phyloP scores from a whole-genome alignment of 73 alveolate species.

The Tetrahymena elliotti region DNA sequence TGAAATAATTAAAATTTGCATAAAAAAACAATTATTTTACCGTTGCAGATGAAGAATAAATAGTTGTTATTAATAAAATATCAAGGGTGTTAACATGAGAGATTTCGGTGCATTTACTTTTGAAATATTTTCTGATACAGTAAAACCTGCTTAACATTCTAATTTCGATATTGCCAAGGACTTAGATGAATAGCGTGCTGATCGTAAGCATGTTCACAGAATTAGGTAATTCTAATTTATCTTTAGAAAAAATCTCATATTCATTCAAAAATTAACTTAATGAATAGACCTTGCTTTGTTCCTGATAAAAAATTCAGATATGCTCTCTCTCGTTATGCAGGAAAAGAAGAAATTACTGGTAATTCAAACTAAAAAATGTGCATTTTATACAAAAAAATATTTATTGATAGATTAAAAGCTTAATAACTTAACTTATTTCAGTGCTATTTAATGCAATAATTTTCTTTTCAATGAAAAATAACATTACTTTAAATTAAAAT shows the following conservation, averaged over 20 bases:
- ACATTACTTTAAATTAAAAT: too few relatives aligned
- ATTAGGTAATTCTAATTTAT: constrained; percentile 8
- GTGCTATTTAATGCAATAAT: background rate
- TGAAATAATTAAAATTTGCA: background rate
- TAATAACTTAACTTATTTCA: background rate
- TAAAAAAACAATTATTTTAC: background rate
- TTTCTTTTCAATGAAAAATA: too few relatives aligned
- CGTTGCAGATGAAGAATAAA: background rate
- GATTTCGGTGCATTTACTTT: constrained; percentile 39
- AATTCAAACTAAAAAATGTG: background rate
- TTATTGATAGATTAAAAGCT: background rate
- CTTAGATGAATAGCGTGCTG: constrained; percentile 29
- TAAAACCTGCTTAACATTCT: constrained; percentile 27
- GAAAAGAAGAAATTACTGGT: constrained; percentile 25
- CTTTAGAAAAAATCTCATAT: background rate
- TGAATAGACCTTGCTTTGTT: constrained; percentile 27
- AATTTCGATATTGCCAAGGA: constrained; percentile 30
- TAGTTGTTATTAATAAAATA: background rate
- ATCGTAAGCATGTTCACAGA: constrained; percentile 29
- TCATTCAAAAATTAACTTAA: background rate
- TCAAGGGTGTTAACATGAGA: constrained; percentile 31
- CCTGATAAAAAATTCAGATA: constrained; percentile 36
- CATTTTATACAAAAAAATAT: background rate
- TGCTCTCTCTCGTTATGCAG: constrained; percentile 19
- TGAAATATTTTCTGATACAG: constrained; percentile 25